Evolutionary conservation across 202 grass and related monocot genomes (phyloP).

Genomic region (Schoenoplectus triqueter): DNA sequence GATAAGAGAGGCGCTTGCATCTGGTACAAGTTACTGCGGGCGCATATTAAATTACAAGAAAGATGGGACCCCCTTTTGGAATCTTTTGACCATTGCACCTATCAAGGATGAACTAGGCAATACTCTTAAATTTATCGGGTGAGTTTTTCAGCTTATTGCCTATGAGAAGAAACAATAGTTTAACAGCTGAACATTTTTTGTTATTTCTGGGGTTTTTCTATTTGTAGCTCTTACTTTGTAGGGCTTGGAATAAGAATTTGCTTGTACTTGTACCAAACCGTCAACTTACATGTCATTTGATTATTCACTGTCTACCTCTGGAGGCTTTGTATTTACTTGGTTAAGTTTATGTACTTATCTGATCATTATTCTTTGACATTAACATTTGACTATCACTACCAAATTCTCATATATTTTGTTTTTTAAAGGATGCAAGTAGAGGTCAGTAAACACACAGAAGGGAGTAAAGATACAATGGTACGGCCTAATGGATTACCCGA

Average conservation of each 20-base stretch:
- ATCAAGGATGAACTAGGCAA: constrained; percentile 89
- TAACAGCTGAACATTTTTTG: neutral
- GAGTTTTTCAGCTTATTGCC: neutral
- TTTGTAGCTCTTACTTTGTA: neutral
- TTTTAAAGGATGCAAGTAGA: constrained; percentile 93
- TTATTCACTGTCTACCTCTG: constrained; percentile 8
- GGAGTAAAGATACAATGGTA: constrained; percentile 63
- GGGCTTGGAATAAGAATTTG: constrained; percentile 9
- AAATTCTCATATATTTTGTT: constrained; percentile 26
- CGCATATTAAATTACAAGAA: constrained; percentile 96
- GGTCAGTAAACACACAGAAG: constrained; percentile 93
- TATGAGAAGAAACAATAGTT: neutral
- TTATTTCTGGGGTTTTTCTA: neutral
- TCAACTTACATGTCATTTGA: neutral
- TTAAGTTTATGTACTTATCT: neutral
- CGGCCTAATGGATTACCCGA: constrained; percentile 86
- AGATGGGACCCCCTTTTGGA: constrained; percentile 91
- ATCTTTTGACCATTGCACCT: constrained; percentile 82
- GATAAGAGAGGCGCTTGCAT: constrained; percentile 69
- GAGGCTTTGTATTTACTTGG: neutral
- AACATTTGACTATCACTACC: neutral
- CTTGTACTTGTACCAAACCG: neutral
- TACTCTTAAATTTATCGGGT: constrained; percentile 93
- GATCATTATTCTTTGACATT: neutral
- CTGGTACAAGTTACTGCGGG: constrained; percentile 79